Conservation (phyloP, 176 grass and related monocot genomes). For the Puya raimondii region DNA sequence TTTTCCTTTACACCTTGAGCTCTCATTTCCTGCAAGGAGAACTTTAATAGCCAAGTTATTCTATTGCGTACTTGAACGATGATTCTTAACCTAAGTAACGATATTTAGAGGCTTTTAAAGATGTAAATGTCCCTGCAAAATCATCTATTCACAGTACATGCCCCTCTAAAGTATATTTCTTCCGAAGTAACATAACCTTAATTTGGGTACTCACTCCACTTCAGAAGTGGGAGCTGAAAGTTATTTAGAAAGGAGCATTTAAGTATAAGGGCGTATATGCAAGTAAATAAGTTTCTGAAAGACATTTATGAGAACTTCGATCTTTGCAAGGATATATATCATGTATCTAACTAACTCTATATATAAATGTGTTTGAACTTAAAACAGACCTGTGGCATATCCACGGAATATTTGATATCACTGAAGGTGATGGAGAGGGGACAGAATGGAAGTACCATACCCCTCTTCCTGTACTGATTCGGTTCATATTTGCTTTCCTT, state of each 20-base stretch:
- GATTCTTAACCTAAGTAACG: background rate
- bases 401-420: conserved; percentile 70
- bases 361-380: background rate
- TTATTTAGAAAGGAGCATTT: no score
- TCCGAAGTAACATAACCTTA: no score
- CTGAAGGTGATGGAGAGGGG: conserved; percentile 66
- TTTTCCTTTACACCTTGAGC: conserved; percentile 65
- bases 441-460: conserved; percentile 72
- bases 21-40: conserved; percentile 63
- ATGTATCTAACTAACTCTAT: background rate
- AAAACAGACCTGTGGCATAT: conserved; percentile 67
- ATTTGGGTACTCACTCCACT: no score
- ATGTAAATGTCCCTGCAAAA: no score
- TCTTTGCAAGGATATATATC: background rate
- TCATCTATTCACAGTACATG: no score
- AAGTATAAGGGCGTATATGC: no score
- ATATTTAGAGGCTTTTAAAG: background rate
- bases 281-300: no score
- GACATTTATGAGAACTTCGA: background rate
- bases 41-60: background rate
- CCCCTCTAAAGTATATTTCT: no score
- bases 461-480: conserved; percentile 20
- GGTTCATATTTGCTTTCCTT: background rate
- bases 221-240: no score
- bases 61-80: background rate